These are phyloP conservation scores for Afroboletus lepidellus DNA, from an alignment of 1,284 basidiomycete species.

Conservation along the genomic window DNA sequence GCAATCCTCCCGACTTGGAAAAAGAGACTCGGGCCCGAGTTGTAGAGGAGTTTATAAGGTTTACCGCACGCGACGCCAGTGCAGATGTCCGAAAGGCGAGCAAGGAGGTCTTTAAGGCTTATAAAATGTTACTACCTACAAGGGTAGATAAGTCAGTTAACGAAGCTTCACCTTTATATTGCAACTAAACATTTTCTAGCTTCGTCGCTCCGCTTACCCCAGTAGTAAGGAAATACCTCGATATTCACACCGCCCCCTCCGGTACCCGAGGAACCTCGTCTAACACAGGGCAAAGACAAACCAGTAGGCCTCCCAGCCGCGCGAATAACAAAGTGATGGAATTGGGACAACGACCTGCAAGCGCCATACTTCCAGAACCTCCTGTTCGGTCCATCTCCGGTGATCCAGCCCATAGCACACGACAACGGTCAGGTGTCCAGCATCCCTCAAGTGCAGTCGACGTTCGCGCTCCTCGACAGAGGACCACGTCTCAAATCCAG, in stretches of 20 bases:
- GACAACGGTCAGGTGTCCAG: conserved; percentile 8
- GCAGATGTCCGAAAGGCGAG: conserved; percentile 71
- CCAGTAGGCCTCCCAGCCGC: conserved; percentile 29
- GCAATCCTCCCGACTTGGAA: conserved; percentile 73
- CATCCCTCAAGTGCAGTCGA: conserved; percentile 1
- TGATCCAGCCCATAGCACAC: conserved; percentile 1
- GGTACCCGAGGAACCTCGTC: not conserved
- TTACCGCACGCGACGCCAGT: conserved; percentile 71
- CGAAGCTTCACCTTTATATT: not conserved
- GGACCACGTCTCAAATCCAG: conserved; percentile 21
- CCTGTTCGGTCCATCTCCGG: conserved; percentile 7
- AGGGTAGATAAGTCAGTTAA: conserved; percentile 62
- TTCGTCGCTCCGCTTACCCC: conserved; percentile 75
- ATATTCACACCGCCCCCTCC: conserved; percentile 44
- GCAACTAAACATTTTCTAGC: conserved; percentile 38
- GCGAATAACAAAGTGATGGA: conserved; percentile 18
- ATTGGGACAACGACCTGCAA: conserved; percentile 8
- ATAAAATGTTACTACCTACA: conserved; percentile 64
- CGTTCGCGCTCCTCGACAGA: conserved; percentile 17
- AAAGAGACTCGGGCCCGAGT: conserved; percentile 62
- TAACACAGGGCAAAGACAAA: conserved; percentile 13
- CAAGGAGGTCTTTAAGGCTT: conserved; percentile 73
- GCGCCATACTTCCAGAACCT: conserved; percentile 12
- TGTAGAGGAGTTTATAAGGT: conserved; percentile 69
- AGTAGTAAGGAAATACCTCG: conserved; percentile 74